Evolutionary conservation across 140 eudicot species (phyloP), one percentile per base, ranked within the genome.

Genomic region (Anethum foeniculum): DNA sequence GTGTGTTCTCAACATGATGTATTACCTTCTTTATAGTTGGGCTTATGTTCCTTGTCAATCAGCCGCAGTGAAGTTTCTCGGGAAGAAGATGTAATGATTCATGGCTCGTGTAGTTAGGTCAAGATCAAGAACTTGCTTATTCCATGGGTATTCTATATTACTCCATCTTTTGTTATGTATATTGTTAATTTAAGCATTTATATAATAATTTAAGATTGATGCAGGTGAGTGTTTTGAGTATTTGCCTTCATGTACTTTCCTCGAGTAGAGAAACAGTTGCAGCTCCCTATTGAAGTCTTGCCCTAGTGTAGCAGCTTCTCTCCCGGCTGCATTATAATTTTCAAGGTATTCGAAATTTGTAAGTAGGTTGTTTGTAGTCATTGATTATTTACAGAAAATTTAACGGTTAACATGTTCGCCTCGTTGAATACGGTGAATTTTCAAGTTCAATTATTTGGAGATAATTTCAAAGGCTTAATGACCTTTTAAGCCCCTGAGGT

Each of bases 281-380:
- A 44, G 84, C 80, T 73, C 92, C 96, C 77, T 82, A 88, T 78
- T 90, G 88, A 78, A 90, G 86, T 80, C 98, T 86, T 41, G 92
- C 90, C 89, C 85, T 49, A 91, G 86, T 32, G 96, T 90, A 19
- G 97, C 93, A 49, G 98, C 98, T 81, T 87, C 97, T 86, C 97
- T 86, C 38, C 38, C 74, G 7, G 98, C 96, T 93, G 85, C 73
- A 84, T 19, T 68, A 47, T 77, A 54, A 58, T 3, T 44, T 9
- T 44, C 14, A 7, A 44, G 48, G 48, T 44, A 44, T 44, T 44
- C 48, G 1, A 44, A 7, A 44, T 44, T 44, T 44, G 13, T 14
- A 48, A 14, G 3, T 48, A 48, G 8, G 21, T 7, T 25, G 5
- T 8, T 62, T 10, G 5, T 9, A 58, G 3, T 34, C 30, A 58